phyloP scores from a whole-genome alignment of 495 filamentous ascomycete species.

The Penicillium simplicissimum region DNA sequence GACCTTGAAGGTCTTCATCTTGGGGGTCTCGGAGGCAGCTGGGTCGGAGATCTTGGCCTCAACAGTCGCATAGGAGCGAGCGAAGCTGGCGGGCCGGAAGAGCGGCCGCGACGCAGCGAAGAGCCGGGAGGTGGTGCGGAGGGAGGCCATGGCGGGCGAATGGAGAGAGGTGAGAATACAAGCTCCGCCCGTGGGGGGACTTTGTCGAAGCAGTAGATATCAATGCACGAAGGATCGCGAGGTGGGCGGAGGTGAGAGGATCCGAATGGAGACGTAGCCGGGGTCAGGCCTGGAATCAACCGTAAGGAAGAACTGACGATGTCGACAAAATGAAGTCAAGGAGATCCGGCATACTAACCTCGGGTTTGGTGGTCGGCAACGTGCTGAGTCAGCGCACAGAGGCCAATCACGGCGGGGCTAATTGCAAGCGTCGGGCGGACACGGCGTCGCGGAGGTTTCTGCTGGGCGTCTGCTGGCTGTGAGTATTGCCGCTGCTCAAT shows the following conservation, averaged over 20 bases:
- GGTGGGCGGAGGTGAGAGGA: constrained; percentile 17
- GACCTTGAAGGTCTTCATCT: constrained; percentile 94
- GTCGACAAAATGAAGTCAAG: constrained; percentile 39
- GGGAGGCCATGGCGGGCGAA: constrained; percentile 67
- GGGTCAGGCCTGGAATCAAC: constrained; percentile 14
- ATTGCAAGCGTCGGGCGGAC: constrained; percentile 52
- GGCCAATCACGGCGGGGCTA: constrained; percentile 43
- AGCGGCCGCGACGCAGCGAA: constrained; percentile 58
- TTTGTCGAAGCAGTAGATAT: constrained; percentile 4
- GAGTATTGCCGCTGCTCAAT: constrained; percentile 18
- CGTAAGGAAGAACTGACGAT: constrained; percentile 17
- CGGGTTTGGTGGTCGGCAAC: constrained; percentile 43
- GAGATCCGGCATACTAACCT: constrained; percentile 39
- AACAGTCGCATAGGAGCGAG: constrained; percentile 54
- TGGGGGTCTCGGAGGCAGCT: constrained; percentile 52
- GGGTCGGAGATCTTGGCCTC: constrained; percentile 52
- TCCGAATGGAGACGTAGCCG: constrained; percentile 16
- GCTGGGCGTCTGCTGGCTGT: constrained; percentile 2
- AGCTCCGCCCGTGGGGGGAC: constrained; percentile 3
- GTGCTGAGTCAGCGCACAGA: constrained; percentile 34
- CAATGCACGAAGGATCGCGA: neutral
- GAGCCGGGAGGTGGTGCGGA: constrained; percentile 69
- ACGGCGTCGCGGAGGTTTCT: constrained; percentile 31
- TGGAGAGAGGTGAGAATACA: constrained; percentile 5
- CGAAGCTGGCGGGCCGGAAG: constrained; percentile 49